phyloP scores from a whole-genome alignment of 2,329 filamentous ascomycete species.

The Pseudogymnoascus sp. region DNA sequence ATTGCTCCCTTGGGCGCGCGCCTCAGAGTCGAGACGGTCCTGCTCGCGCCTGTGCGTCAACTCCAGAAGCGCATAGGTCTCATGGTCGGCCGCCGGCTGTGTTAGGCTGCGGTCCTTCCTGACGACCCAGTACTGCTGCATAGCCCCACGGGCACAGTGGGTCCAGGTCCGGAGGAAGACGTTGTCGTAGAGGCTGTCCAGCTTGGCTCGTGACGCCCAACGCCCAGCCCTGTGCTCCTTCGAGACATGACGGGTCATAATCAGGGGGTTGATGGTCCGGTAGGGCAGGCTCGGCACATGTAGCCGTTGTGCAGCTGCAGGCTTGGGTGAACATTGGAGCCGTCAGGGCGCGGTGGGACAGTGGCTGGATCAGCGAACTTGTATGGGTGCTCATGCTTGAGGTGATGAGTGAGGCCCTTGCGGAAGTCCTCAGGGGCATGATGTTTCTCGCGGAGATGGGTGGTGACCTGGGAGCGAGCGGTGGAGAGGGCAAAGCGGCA shows the following conservation, averaged over 20 bases:
- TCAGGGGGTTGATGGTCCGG: background rate
- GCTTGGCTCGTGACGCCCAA: background rate
- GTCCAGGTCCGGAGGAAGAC: slow-evolving; percentile 5
- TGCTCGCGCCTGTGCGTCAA: too few species aligned
- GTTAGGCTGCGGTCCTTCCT: background rate
- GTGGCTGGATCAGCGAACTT: background rate
- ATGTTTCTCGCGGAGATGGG: background rate
- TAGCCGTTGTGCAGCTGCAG: background rate
- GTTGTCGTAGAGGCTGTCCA: slow-evolving; percentile 10
- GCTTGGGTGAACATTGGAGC: background rate
- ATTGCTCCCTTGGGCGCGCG: too few species aligned
- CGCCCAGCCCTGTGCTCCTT: background rate
- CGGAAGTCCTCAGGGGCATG: background rate
- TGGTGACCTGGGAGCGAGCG: slow-evolving; percentile 3
- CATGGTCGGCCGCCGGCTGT: background rate
- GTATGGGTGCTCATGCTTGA: background rate
- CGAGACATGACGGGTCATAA: background rate
- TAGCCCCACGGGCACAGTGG: slow-evolving; percentile 4
- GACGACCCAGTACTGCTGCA: slow-evolving; percentile 12
- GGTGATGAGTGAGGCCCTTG: slow-evolving; percentile 1
- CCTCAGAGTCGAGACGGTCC: too few species aligned
- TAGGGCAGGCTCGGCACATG: background rate
- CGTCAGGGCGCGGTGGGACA: background rate
- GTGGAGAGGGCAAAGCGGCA: slow-evolving; percentile 8
- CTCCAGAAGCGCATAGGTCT: too few species aligned